Base-by-base conservation (phyloP, 2,329 filamentous ascomycete species). In the Tolypocladium sp. region DNA sequence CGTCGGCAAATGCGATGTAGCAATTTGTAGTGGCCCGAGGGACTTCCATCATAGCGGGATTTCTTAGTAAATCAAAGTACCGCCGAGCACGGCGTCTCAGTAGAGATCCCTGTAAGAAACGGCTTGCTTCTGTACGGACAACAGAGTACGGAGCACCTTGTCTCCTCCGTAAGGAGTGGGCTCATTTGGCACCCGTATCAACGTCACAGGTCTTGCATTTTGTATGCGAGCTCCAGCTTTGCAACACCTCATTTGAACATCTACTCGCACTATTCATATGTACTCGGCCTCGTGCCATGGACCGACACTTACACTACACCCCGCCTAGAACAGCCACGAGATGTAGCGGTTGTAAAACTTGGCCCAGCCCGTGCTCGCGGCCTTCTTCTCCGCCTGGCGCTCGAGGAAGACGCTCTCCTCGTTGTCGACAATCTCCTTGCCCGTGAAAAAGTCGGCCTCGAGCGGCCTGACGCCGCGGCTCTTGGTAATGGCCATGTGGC, bases 351-450 rank as follows among this genome's bases (percentile, higher is more conserved):
- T 68, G 65, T 75, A 75, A 62, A 75, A 71, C 65, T 71, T 74
- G 51, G 57, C 55, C 61, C 64, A 63, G 13, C 69, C 69, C 17
- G 62, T 64, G 63, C 63, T 64, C 9, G 62, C 35, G 51, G 69
- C 71, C 37, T 63, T 62, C 44, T 67, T 65, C 9, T 68, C 64
- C 54, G 68, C 69, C 61, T 75, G 64, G 27, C 65, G 62, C 46
- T 73, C 86, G 58, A 90, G 66, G 73, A 87, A 91, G 62, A 84
- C 85, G 61, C 83, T 81, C 74, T 92, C 89, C 68, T 91, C 87
- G 10, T 83, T 79, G 72, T 91, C 88, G 63, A 91, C 88, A 61
- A 82, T 79, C 57, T 87, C 87, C 77, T 91, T 91, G 67, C 88
- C 89, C 0, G 82, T 82, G 75, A 82, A 90, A 62, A 91, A 82